Evolutionary conservation across 2,329 filamentous ascomycete species (phyloP).

Genomic region (Escovopsis sp.): DNA sequence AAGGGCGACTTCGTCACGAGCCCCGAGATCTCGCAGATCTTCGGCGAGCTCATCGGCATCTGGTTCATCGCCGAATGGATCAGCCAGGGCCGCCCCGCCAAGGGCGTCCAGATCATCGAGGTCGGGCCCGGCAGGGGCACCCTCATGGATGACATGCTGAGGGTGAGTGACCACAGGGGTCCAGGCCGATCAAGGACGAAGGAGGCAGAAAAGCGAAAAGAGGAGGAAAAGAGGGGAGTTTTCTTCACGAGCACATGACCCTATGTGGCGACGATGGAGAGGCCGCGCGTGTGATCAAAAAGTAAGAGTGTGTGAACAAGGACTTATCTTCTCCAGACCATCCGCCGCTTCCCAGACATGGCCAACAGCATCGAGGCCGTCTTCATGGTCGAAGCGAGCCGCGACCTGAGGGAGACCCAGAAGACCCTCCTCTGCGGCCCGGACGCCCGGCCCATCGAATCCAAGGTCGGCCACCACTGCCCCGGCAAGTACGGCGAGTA

Average conservation of each 20-base stretch:
- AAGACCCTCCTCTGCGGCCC: slow-evolving; percentile 67
- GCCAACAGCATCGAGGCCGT: slow-evolving; percentile 66
- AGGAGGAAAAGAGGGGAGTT: too few species aligned
- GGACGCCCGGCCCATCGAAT: slow-evolving; percentile 50
- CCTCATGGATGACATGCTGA: slow-evolving; percentile 89
- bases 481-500: slow-evolving; percentile 58
- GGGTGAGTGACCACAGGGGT: slow-evolving; percentile 40
- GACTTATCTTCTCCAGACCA: too few species aligned
- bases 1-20: slow-evolving; percentile 95
- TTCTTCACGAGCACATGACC: too few species aligned
- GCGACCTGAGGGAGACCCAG: slow-evolving; percentile 60
- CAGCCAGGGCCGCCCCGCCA: slow-evolving; percentile 59
- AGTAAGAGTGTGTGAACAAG: too few species aligned
- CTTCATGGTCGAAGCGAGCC: slow-evolving; percentile 89
- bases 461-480: slow-evolving; percentile 57
- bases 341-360: slow-evolving; percentile 69
- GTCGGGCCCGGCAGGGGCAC: slow-evolving; percentile 89
- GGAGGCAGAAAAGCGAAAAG: too few species aligned
- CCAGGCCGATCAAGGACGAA: too few species aligned
- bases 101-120: slow-evolving; percentile 78
- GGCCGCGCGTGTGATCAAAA: too few species aligned
- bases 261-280: too few species aligned
- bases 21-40: slow-evolving; percentile 92
- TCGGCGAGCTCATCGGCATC: slow-evolving; percentile 84
- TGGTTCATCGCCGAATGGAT: slow-evolving; percentile 98